These are phyloP conservation scores for Wolfiporia cocos DNA, from an alignment of 1,284 basidiomycete genomes.

Conservation along the genomic window DNA sequence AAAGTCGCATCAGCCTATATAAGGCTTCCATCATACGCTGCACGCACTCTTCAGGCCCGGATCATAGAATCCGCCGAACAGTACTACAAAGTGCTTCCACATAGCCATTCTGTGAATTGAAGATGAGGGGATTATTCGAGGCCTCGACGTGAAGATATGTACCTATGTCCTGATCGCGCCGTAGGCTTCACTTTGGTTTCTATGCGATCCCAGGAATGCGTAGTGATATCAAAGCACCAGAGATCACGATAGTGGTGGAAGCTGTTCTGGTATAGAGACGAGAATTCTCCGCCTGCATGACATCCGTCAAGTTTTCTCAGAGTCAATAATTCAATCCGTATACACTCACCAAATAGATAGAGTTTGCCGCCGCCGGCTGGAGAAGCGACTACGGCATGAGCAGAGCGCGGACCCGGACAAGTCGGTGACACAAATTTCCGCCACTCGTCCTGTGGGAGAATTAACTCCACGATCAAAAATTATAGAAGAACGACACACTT, in stretches of 20 bases:
- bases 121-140: too few species aligned
- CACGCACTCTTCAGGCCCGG: slow-evolving; percentile 8
- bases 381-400: slow-evolving; percentile 74
- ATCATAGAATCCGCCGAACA: slow-evolving; percentile 12
- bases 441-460: slow-evolving; percentile 69
- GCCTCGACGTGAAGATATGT: background rate
- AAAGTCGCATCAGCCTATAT: background rate
- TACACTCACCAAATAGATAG: slow-evolving; percentile 68
- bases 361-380: slow-evolving; percentile 78
- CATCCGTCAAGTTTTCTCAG: background rate
- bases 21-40: background rate
- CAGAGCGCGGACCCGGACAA: slow-evolving; percentile 80
- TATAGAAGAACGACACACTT: slow-evolving; percentile 32
- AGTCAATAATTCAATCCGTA: background rate
- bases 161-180: slow-evolving; percentile 83
- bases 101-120: slow-evolving; percentile 64
- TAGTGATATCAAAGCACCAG: slow-evolving; percentile 55
- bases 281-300: slow-evolving; percentile 72
- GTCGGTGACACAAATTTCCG: slow-evolving; percentile 76
- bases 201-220: slow-evolving; percentile 84
- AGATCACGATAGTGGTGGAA: slow-evolving; percentile 62
- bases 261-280: slow-evolving; percentile 78
- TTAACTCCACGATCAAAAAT: background rate
- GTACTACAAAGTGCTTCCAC: slow-evolving; percentile 40
- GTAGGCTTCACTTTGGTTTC: slow-evolving; percentile 80